Conservation (phyloP, 257 asterid species). For the Solanum pennellii region DNA sequence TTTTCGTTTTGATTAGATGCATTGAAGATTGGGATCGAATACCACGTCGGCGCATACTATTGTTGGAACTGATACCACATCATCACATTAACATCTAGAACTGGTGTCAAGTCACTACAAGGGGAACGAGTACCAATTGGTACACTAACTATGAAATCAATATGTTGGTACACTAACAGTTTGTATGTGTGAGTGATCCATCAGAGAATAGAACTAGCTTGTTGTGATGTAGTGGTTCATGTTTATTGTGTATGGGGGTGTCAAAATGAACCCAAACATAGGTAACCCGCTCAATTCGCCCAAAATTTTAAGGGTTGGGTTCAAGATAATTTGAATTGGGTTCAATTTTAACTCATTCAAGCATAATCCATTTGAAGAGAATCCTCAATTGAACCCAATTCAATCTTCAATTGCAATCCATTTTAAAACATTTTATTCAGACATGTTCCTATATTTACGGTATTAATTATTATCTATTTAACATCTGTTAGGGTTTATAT, state of each 20-base stretch:
- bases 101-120: not conserved
- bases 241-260: not conserved
- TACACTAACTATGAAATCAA: not conserved
- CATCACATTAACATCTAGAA: not conserved
- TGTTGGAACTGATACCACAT: not conserved
- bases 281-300: too few relatives aligned
- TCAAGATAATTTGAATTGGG: too few relatives aligned
- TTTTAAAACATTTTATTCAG: too few relatives aligned
- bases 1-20: not conserved
- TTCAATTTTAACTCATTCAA: too few relatives aligned
- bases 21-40: not conserved
- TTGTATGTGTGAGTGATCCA: not conserved
- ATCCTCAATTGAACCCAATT: too few relatives aligned
- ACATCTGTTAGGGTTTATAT: too few relatives aligned
- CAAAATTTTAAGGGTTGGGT: too few relatives aligned
- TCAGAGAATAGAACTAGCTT: not conserved
- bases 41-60: not conserved
- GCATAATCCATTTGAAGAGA: too few relatives aligned
- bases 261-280: too few relatives aligned
- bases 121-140: rapidly evolving
- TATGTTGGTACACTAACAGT: not conserved
- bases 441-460: too few relatives aligned
- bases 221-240: not conserved
- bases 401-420: too few relatives aligned
- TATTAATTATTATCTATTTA: too few relatives aligned